Conservation (phyloP, 345 rosid genomes). For the Eutrema japonicum region DNA sequence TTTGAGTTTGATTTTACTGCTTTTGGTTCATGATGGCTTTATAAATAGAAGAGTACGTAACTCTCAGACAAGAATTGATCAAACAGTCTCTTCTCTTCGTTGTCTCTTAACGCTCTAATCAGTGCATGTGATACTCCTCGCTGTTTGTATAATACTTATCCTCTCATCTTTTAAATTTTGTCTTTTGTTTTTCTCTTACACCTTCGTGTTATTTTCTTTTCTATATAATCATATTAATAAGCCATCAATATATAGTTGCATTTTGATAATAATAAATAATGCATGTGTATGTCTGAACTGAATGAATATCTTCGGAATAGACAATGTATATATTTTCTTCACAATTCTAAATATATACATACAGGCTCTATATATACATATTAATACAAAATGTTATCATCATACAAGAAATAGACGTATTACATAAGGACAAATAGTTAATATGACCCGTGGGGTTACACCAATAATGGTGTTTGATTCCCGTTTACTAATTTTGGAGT, state of each 20-base stretch:
- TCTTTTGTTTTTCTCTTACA: neutral
- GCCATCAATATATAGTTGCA: neutral
- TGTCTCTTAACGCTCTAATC: slow-evolving; percentile 15
- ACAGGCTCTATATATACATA: too few relatives aligned
- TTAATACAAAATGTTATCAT: neutral
- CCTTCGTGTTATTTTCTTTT: neutral
- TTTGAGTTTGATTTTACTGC: slow-evolving; percentile 29
- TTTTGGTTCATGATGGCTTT: slow-evolving; percentile 22
- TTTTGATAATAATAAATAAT: neutral
- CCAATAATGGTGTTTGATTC: slow-evolving; percentile 39
- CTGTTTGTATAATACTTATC: slow-evolving; percentile 15
- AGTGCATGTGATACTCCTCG: slow-evolving; percentile 39
- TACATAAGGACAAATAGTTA: slow-evolving; percentile 33
- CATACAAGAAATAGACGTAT: neutral
- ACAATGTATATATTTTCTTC: neutral
- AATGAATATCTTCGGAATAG: neutral
- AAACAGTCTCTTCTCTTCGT: slow-evolving; percentile 31
- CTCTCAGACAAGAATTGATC: slow-evolving; percentile 23
- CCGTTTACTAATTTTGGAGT: neutral
- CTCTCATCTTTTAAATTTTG: neutral
- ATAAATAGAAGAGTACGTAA: neutral
- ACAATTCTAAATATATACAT: neutral
- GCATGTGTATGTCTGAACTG: neutral
- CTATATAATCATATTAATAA: neutral
- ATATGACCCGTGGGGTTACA: slow-evolving; percentile 38